These are phyloP conservation scores for Cyberlindnera bimundalis DNA, from an alignment of 805 yeast species.

Conservation along the genomic window DNA sequence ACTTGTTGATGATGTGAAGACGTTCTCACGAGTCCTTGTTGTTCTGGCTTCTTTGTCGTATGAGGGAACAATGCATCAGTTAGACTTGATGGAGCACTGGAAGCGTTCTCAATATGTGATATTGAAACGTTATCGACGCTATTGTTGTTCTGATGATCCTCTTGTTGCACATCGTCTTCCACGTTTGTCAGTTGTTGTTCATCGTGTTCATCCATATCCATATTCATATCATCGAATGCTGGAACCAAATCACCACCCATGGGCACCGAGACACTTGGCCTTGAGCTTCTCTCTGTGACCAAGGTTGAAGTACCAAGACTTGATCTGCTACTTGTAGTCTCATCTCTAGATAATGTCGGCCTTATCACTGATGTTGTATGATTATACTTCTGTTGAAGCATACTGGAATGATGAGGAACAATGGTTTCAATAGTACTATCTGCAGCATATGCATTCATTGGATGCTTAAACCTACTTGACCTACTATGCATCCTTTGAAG, in stretches of 20 bases:
- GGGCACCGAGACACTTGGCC: slow-evolving; percentile 13
- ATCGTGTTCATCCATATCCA: slow-evolving; percentile 19
- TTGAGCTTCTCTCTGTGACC: slow-evolving; percentile 2
- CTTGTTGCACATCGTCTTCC: not conserved
- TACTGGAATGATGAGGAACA: slow-evolving; percentile 17
- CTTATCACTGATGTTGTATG: not conserved
- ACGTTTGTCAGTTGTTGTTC: too few relatives aligned
- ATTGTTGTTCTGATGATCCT: too few relatives aligned
- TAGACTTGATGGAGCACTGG: not conserved
- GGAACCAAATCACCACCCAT: slow-evolving; percentile 26
- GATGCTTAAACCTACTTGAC: slow-evolving; percentile 17
- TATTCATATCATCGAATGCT: slow-evolving; percentile 24
- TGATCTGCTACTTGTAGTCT: not conserved
- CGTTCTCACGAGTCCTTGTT: not conserved
- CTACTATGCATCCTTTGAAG: slow-evolving; percentile 2
- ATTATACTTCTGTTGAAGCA: slow-evolving; percentile 19
- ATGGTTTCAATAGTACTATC: slow-evolving; percentile 20
- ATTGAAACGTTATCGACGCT: too few relatives aligned
- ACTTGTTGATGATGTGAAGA: not conserved
- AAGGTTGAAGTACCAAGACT: not conserved
- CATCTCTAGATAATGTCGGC: not conserved
- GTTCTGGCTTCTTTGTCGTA: not conserved
- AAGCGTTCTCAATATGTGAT: slow-evolving; percentile 2
- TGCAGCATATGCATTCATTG: slow-evolving; percentile 20
- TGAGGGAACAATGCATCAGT: slow-evolving; percentile 10